Percentiles rank a stretch among this genome's conserved stretches.
Conservation (phyloP, 768 basidiomycete species). For the Phanerochaete sordida region DNA sequence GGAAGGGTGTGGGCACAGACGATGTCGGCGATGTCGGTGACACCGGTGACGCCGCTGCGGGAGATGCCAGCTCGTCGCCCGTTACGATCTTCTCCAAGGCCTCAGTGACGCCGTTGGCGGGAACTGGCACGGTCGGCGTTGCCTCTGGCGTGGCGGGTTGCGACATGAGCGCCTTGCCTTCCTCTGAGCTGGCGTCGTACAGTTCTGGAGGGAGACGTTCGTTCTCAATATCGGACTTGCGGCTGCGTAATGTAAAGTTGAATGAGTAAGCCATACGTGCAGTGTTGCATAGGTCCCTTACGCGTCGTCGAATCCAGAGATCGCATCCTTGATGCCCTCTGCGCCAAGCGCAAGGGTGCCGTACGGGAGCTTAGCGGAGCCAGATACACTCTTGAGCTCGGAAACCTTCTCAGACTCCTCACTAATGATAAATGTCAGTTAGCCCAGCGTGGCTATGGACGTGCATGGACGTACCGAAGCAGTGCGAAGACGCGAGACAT, state of each 20-base stretch:
- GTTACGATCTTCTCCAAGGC: conserved; percentile 29
- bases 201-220: conserved; percentile 97
- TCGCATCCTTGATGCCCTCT: conserved; percentile 94
- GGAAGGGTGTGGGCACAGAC: conserved; percentile 43
- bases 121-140: conserved; percentile 25
- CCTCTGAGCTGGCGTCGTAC: conserved; percentile 74
- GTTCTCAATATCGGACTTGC: conserved; percentile 98
- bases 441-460: too few relatives aligned
- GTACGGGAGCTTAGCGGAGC: conserved; percentile 73
- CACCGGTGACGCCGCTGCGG: conserved; percentile 44
- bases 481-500: conserved; percentile 96
- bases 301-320: conserved; percentile 94
- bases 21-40: conserved; percentile 36
- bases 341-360: conserved; percentile 83
- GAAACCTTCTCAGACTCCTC: conserved; percentile 98
- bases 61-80: conserved; percentile 21
- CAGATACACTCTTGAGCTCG: conserved; percentile 89
- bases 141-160: conserved; percentile 57
- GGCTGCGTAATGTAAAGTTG: too few relatives aligned
- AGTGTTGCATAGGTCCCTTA: conserved; percentile 41
- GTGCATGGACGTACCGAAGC: conserved; percentile 64
- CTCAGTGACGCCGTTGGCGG: conserved; percentile 27
- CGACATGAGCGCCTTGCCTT: conserved; percentile 58
- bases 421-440: conserved; percentile 36
- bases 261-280: not conserved